Conservation (phyloP, 1,284 basidiomycete genomes). For the Takashimella tepidaria region DNA sequence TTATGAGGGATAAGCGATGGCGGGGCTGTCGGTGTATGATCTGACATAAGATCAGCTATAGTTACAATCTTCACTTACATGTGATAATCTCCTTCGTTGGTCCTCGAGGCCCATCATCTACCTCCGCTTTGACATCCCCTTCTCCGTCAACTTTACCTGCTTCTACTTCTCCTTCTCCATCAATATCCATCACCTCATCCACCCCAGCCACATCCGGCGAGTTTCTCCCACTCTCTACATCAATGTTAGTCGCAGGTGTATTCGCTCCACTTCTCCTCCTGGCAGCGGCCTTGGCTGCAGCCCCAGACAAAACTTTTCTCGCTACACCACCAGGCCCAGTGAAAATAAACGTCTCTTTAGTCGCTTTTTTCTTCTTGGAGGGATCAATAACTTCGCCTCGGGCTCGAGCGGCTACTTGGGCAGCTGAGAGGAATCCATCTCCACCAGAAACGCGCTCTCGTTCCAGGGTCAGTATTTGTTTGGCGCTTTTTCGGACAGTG, state of each 20-base stretch:
- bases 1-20: conserved; percentile 47
- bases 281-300: background rate
- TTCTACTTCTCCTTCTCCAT: conserved; percentile 10
- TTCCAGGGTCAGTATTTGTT: conserved; percentile 46
- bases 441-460: conserved; percentile 41
- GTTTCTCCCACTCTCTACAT: conserved; percentile 11
- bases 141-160: conserved; percentile 7
- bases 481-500: conserved; percentile 36
- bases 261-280: conserved; percentile 16
- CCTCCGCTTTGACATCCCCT: no score
- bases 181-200: background rate
- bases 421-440: conserved; percentile 37
- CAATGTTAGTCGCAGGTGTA: conserved; percentile 25
- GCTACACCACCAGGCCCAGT: conserved; percentile 6
- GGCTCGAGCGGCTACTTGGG: conserved; percentile 31
- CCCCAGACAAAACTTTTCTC: conserved; percentile 9
- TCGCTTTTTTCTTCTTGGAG: conserved; percentile 38
- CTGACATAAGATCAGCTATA: conserved; percentile 17
- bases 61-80: conserved; percentile 30
- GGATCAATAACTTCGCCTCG: conserved; percentile 38
- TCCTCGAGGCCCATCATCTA: conserved; percentile 6
- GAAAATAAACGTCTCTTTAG: conserved; percentile 9
- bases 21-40: conserved; percentile 45
- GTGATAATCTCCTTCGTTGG: conserved; percentile 41
- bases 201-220: background rate